Conservation (phyloP, 2,329 filamentous ascomycete genomes). For the Botrytis tulipae region DNA sequence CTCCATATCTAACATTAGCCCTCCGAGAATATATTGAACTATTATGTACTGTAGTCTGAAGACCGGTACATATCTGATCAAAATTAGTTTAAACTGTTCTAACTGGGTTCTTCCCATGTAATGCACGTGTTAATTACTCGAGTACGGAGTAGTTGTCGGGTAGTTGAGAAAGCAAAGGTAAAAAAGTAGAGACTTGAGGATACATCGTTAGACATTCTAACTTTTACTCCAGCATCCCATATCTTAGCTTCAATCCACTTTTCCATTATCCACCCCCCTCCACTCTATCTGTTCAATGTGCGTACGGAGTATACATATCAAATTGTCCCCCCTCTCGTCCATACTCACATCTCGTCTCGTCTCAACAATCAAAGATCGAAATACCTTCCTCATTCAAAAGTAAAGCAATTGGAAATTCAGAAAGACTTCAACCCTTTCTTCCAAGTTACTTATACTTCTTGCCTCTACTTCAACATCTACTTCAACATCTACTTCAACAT, state of each 20-base stretch:
- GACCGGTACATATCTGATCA: background rate
- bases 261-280: background rate
- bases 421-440: conserved; percentile 13
- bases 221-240: conserved; percentile 11
- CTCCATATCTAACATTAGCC: conserved; percentile 7
- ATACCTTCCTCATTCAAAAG: background rate
- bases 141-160: background rate
- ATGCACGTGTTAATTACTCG: background rate
- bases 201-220: background rate
- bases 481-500: background rate
- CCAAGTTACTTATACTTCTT: background rate
- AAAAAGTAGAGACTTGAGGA: background rate
- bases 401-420: background rate
- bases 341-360: background rate
- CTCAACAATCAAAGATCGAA: background rate
- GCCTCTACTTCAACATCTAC: too few species aligned
- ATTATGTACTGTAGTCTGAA: background rate
- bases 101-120: background rate
- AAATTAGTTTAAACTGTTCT: background rate
- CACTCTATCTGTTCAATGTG: conserved; percentile 4
- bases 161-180: background rate
- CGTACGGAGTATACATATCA: conserved; percentile 15
- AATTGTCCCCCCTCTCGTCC: background rate
- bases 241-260: conserved; percentile 6
- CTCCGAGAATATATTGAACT: background rate